Percentiles rank a stretch among this genome's conserved stretches.
Evolutionary conservation across 1,139 yeast genomes (phyloP).

Genomic region (Blastobotrys arbuscula): DNA sequence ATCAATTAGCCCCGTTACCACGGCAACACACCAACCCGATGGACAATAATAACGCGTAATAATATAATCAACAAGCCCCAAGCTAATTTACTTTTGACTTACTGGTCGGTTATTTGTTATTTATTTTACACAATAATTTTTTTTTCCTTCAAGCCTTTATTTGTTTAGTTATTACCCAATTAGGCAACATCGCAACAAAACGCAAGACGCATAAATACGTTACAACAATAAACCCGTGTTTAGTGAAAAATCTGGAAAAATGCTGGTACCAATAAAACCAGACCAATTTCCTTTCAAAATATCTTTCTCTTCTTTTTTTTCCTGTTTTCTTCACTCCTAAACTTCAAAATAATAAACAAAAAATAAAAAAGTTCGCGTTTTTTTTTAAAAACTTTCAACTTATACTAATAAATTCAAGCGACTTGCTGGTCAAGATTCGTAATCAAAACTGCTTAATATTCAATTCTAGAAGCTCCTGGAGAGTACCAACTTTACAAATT

Average conservation of each 20-base stretch:
- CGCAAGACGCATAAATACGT: too few relatives aligned
- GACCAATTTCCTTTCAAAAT: not conserved
- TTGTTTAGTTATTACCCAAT: conserved; percentile 7
- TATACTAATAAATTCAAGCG: conserved; percentile 8
- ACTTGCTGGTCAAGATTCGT: conserved; percentile 28
- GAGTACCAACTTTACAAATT: conserved; percentile 16
- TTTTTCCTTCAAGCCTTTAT: not conserved
- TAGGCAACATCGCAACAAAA: conserved; percentile 5
- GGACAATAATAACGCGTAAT: too few relatives aligned
- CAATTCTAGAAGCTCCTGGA: conserved; percentile 24
- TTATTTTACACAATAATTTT: too few relatives aligned
- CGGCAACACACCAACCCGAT: too few relatives aligned
- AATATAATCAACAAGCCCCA: too few relatives aligned
- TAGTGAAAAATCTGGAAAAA: too few relatives aligned
- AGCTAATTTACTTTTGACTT: too few relatives aligned
- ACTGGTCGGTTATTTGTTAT: too few relatives aligned
- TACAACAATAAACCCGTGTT: too few relatives aligned
- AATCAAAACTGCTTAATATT: conserved; percentile 8
- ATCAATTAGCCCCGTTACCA: too few relatives aligned
- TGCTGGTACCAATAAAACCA: conserved; percentile 1
- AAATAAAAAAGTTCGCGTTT: conserved; percentile 5
- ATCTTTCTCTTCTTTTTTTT: not conserved
- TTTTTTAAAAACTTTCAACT: conserved; percentile 5
- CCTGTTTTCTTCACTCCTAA: conserved; percentile 1
- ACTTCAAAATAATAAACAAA: too few relatives aligned